Base-by-base conservation (phyloP, 2,329 filamentous ascomycete genomes). In the Hypoxylon sp. region DNA sequence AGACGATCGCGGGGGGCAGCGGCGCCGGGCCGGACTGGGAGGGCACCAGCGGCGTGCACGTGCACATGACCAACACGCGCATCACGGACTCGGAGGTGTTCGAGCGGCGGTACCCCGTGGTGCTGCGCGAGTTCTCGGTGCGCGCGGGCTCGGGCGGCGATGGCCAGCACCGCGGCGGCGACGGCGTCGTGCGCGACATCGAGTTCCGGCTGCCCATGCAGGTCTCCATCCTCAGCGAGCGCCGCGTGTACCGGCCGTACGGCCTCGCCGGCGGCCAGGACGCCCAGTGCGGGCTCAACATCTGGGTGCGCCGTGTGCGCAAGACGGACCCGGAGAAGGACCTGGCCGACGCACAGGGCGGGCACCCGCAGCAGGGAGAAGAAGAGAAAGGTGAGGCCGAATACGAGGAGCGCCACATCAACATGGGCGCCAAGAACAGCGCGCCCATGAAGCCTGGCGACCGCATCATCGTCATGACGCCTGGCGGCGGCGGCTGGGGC, bases 231-330 rank as follows among this genome's bases (percentile, higher is more conserved):
- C 74, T 92, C n/a, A 88, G 83, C 29, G 89, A 92, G 74, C 73
- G 89, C 21, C 77, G 89, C 33, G 88, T 91, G 0, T 89, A 89
- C 67, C 82, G 83, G 49, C 89, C 88, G 1, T 97, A 93, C 65
- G 93, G 94, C 0, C 81, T 97, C 57, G 88, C 87, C 18, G 94
- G 94, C 0, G 94, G 94, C 3, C 88, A 87, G 54, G 89, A 94
- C 60, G 94, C 87, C 0, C 77, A 85, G 66, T 88, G 89, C 47
- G 94, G 94, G 0, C 77, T 93, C 60, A 98, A 98, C 67, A 78
- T 96, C 41, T 98, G 94, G 94, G 87, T 96, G 26, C 81, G 91
- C 6, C 88, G 84, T 59, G 88, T 94, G 49, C 78, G 81, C 64
- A 86, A 85, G 72, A 77, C 77, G 1, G 79, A 79, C 67, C 80